Percentiles rank a stretch among this genome's conserved stretches.
Conservation (phyloP, 306 rosid genomes). For the Mucuna pruriens region DNA sequence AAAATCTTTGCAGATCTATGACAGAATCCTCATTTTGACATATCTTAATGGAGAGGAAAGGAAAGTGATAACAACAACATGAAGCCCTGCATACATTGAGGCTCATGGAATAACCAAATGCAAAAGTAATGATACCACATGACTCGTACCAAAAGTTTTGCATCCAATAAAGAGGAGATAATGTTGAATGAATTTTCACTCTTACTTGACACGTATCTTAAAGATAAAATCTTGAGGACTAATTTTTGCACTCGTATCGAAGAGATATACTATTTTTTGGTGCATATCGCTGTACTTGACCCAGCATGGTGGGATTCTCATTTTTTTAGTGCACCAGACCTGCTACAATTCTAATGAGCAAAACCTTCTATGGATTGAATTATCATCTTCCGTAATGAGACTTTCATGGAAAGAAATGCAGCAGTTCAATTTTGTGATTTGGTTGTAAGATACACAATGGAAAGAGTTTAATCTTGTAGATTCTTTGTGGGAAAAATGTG, state of each 20-base stretch:
- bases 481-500: too few relatives aligned
- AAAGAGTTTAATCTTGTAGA: neutral
- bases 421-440: neutral
- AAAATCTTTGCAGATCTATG: constrained; percentile 20
- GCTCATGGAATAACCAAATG: constrained; percentile 69
- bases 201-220: neutral
- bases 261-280: neutral
- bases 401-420: neutral
- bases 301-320: neutral
- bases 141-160: constrained; percentile 13
- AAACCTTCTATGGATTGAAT: neutral
- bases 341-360: neutral
- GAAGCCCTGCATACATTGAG: constrained; percentile 69
- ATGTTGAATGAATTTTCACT: neutral
- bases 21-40: neutral
- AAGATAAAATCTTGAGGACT: neutral
- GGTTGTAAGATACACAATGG: neutral
- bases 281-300: neutral
- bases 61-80: constrained; percentile 61
- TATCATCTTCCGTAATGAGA: neutral
- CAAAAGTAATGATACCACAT: constrained; percentile 35
- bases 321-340: neutral
- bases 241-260: neutral
- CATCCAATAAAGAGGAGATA: neutral
- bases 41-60: constrained; percentile 51